Percentiles rank a stretch among this genome's conserved stretches.
Evolutionary conservation across 352 stramenopile species (phyloP).

Genomic region (Pythium coloratum): DNA sequence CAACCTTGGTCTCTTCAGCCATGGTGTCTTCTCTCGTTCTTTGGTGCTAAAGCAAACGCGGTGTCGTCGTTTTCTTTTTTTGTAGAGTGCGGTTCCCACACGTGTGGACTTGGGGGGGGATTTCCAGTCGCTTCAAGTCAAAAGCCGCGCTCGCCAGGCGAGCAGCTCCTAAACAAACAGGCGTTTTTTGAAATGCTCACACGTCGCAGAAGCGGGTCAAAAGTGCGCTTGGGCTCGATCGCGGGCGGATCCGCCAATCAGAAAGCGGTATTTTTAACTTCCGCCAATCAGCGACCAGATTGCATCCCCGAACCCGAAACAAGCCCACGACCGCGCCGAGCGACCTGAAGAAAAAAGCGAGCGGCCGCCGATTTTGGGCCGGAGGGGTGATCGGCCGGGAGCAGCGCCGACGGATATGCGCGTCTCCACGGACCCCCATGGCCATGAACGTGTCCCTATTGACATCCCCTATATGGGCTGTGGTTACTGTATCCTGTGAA

Average conservation of each 20-base stretch:
- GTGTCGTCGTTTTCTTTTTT: conserved; percentile 21
- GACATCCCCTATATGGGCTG: neutral
- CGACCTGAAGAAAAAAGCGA: conserved; percentile 2
- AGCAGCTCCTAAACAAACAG: neutral
- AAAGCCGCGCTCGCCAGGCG: neutral
- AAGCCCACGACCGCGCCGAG: neutral
- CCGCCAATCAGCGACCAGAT: conserved; percentile 25
- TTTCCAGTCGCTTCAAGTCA: conserved; percentile 6
- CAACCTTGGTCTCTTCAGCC: conserved; percentile 57
- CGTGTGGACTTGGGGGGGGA: no score
- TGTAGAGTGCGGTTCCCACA: conserved; percentile 20
- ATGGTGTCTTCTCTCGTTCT: conserved; percentile 7
- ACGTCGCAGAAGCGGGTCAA: conserved; percentile 26
- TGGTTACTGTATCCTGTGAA: neutral
- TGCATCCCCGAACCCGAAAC: neutral
- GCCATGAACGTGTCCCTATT: neutral
- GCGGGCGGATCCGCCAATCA: conserved; percentile 25
- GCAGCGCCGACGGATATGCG: neutral
- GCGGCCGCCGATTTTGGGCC: conserved; percentile 5
- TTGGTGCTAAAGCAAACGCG: conserved; percentile 1
- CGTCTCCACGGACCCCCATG: neutral
- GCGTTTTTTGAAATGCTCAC: conserved; percentile 21
- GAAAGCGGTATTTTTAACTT: conserved; percentile 23
- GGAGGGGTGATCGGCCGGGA: neutral
- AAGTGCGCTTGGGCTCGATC: conserved; percentile 29